Percentiles rank a stretch among this genome's conserved stretches.
phyloP scores from a whole-genome alignment of 495 filamentous ascomycete genomes.

The Xylaria acuta region DNA sequence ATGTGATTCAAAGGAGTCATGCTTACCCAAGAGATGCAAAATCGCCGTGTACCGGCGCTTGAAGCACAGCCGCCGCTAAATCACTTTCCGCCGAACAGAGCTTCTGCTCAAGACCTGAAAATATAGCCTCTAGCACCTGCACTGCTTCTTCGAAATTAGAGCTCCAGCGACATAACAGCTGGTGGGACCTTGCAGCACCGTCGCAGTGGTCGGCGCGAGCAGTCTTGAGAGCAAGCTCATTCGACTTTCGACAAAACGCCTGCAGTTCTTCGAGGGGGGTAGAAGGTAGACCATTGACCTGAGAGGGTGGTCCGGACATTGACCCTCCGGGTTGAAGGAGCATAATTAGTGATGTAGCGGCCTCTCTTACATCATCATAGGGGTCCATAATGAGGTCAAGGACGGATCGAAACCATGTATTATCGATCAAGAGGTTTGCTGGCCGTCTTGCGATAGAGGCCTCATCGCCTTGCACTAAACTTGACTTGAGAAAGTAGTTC shows the following conservation, averaged over 20 bases:
- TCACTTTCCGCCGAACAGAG: conserved; percentile 61
- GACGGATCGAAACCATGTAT: conserved; percentile 68
- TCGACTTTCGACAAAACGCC: conserved; percentile 59
- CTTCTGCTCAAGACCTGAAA: conserved; percentile 62
- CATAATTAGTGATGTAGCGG: conserved; percentile 65
- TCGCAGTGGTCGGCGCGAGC: conserved; percentile 88
- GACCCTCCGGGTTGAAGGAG: conserved; percentile 40
- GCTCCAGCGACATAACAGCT: conserved; percentile 51
- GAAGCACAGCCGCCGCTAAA: conserved; percentile 64
- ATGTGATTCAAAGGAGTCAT: background rate
- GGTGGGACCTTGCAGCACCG: conserved; percentile 71
- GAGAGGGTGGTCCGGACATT: conserved; percentile 28
- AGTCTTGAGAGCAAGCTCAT: conserved; percentile 62
- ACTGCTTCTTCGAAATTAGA: conserved; percentile 42
- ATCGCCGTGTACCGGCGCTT: conserved; percentile 72
- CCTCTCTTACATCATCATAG: conserved; percentile 87
- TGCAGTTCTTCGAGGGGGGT: conserved; percentile 38
- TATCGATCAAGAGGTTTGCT: conserved; percentile 37
- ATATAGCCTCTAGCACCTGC: conserved; percentile 48
- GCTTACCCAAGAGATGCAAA: conserved; percentile 68
- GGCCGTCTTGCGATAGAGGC: conserved; percentile 25
- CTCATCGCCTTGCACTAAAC: conserved; percentile 25
- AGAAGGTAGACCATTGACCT: conserved; percentile 22
- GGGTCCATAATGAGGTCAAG: conserved; percentile 83
- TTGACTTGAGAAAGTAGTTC: conserved; percentile 59